These are phyloP conservation scores for Cordyceps militaris DNA, from an alignment of 2,329 filamentous ascomycete species.

Conservation along the genomic window DNA sequence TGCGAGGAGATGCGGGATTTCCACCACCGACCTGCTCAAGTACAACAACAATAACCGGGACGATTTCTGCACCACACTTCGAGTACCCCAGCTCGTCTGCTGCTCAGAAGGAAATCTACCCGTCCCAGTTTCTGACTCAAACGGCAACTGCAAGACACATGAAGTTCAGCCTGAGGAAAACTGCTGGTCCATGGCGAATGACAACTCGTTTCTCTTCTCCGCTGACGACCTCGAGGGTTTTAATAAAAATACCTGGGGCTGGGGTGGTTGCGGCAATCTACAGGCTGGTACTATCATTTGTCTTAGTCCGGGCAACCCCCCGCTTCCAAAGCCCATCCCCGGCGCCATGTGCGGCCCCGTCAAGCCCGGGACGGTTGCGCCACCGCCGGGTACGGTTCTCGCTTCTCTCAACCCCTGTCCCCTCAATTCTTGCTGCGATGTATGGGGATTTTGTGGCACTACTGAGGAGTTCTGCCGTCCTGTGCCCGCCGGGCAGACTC, in stretches of 20 bases:
- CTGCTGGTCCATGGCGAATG: constrained; percentile 26
- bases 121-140: constrained; percentile 23
- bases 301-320: constrained; percentile 26
- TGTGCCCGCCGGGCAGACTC: background rate
- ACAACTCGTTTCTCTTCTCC: constrained; percentile 27
- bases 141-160: constrained; percentile 25
- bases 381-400: constrained; percentile 17
- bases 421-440: constrained; percentile 25
- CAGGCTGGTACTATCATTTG: constrained; percentile 25
- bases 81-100: constrained; percentile 31
- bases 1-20: background rate
- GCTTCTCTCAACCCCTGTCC: constrained; percentile 24
- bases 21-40: background rate
- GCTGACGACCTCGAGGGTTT: constrained; percentile 29
- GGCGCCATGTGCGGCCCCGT: constrained; percentile 30
- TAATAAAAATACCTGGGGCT: constrained; percentile 32
- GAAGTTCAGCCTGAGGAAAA: constrained; percentile 25
- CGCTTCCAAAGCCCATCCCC: constrained; percentile 25
- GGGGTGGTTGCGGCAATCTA: constrained; percentile 22
- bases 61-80: background rate
- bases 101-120: constrained; percentile 29
- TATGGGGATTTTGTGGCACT: constrained; percentile 36
- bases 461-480: constrained; percentile 32
- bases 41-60: background rate
- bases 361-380: constrained; percentile 22